A percentile compares a stretch with the other conserved stretches of the same genome.
phyloP scores from a whole-genome alignment of 352 stramenopile genomes.

The Plasmopara viticola region DNA sequence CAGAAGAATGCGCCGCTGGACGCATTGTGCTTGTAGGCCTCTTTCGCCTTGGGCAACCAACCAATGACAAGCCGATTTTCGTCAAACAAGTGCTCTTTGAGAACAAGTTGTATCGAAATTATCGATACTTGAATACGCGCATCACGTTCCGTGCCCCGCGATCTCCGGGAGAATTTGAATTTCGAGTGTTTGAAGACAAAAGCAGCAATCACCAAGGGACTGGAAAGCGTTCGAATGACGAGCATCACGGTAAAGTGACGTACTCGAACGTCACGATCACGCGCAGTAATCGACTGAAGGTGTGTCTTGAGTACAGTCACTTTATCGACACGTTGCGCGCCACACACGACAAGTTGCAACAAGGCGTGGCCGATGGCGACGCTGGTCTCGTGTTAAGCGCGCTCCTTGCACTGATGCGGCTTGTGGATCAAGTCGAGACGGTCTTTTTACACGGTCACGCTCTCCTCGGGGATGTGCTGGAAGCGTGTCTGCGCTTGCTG shows the following conservation, averaged over 20 bases:
- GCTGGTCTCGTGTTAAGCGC: conserved; percentile 55
- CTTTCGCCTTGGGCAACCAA: conserved; percentile 64
- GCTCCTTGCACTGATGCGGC: conserved; percentile 50
- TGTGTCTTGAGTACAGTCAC: conserved; percentile 69
- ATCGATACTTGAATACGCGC: conserved; percentile 58
- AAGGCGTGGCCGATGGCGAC: conserved; percentile 46
- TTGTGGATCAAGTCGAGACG: conserved; percentile 71
- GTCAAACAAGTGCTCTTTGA: conserved; percentile 81
- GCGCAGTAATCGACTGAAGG: conserved; percentile 64
- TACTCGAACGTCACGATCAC: conserved; percentile 71
- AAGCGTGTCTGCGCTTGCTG: conserved; percentile 46
- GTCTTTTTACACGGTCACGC: conserved; percentile 66
- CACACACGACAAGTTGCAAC: conserved; percentile 58
- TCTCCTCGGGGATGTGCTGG: conserved; percentile 53
- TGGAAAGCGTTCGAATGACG: conserved; percentile 21
- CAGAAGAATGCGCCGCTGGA: conserved; percentile 47
- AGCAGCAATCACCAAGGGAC: conserved; percentile 25
- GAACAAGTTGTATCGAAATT: conserved; percentile 63
- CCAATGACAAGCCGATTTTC: conserved; percentile 80
- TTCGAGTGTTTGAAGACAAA: conserved; percentile 74
- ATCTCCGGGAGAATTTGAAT: conserved; percentile 79
- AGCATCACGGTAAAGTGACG: conserved; percentile 24
- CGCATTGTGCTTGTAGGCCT: conserved; percentile 70
- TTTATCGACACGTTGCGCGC: conserved; percentile 70
- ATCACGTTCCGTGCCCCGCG: conserved; percentile 75